Base-by-base conservation (phyloP, 257 asterid genomes). In the Oldenlandia corymbosa region DNA sequence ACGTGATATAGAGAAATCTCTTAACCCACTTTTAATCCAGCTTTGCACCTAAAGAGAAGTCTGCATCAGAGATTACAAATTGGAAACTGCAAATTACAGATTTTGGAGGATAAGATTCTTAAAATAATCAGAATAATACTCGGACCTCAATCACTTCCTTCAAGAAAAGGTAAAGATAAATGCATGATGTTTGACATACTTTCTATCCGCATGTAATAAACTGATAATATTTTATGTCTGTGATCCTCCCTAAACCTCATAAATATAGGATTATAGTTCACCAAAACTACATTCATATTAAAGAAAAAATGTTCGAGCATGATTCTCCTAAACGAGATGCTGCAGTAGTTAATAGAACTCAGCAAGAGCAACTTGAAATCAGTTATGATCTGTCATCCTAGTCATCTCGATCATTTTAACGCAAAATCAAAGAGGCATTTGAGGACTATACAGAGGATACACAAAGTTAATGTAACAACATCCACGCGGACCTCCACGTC, bases 1-100 rank as follows among this genome's bases (percentile, higher is more conserved):
- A 67, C 99, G 92, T 49, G 99, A 85, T 68, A 92, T 92, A 46
- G 99, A 92, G 75, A 92, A 92, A 83, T 89, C 99, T 69, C 83
- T 80, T 63, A 92, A 75, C 78, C 99, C 99, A 77, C 73, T 83
- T 78, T 84, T 92, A 51, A 92, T 84, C 99, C 99, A 92, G 68
- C 99, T 85, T 83, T 85, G 96, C 76, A 92, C 99, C 99, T 92
- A 73, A 17, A 73, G 28, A 68, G 53, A 62, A 41, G 53, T 58
- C 55, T 66, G 45, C 64, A 52, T 68, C 70, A 74, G 68, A 58
- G 37, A 27, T 17, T 31, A 52, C 57, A 48, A 24, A 48, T 62
- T 18, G 45, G 32, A 46, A 31, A 20, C 28, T n/a, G 49, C 34
- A 2, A 48, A 0, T 41, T 46, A 54, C 51, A 5, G 23, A 16